phyloP scores from a whole-genome alignment of 1,284 basidiomycete genomes.

The Ganoderma lucidum region DNA sequence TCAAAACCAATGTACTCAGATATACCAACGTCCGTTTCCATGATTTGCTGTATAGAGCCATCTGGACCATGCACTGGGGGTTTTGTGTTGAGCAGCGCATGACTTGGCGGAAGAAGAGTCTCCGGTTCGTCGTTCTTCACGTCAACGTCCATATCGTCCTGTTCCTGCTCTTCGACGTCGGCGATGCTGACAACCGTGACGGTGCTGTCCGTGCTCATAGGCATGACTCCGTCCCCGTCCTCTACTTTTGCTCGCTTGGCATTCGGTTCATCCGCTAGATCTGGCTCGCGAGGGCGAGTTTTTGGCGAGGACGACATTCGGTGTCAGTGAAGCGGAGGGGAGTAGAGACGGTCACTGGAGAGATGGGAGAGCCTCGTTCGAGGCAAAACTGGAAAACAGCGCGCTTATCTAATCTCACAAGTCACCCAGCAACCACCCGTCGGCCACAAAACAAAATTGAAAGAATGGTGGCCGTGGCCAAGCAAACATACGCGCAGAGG shows the following conservation, averaged over 20 bases:
- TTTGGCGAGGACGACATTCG: conserved; percentile 40
- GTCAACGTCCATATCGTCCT: conserved; percentile 15
- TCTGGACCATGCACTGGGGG: conserved; percentile 56
- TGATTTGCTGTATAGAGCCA: conserved; percentile 62
- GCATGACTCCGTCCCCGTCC: conserved; percentile 33
- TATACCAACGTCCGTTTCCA: conserved; percentile 90
- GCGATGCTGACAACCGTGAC: conserved; percentile 32
- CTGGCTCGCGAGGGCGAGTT: conserved; percentile 55
- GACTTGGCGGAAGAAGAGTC: conserved; percentile 76
- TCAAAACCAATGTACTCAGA: conserved; percentile 84
- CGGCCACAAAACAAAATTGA: neutral
- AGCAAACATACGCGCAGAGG: conserved; percentile 70
- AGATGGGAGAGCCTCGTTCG: neutral
- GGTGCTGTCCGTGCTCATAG: conserved; percentile 26
- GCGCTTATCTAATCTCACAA: conserved; percentile 25
- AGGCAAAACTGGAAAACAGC: neutral
- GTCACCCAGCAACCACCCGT: neutral
- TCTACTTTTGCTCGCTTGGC: conserved; percentile 66
- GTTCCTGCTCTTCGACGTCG: conserved; percentile 19
- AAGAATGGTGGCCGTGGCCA: conserved; percentile 53
- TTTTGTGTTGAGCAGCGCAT: conserved; percentile 66
- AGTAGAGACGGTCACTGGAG: neutral
- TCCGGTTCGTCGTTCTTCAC: conserved; percentile 38
- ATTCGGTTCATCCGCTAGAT: conserved; percentile 52
- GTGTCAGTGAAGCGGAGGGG: neutral